A percentile compares a stretch with the other conserved stretches of the same genome.
These are phyloP conservation scores for Microbotryomycetes sp. DNA, from an alignment of 1,284 basidiomycete genomes.

Conservation along the genomic window DNA sequence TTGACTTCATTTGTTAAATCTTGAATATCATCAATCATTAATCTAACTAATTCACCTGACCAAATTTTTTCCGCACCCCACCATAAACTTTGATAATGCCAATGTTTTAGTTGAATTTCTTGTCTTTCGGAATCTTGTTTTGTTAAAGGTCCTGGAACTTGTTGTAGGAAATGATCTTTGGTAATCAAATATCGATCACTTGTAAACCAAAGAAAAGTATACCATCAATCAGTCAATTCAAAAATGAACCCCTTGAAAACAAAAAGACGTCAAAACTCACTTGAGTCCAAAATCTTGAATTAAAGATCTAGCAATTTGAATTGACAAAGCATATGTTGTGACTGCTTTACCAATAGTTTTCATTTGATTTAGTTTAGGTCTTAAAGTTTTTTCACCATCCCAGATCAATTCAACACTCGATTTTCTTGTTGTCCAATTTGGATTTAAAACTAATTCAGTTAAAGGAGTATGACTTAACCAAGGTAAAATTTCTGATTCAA, in stretches of 20 bases:
- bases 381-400: conserved; percentile 9
- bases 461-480: conserved; percentile 18
- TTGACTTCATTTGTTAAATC: neutral
- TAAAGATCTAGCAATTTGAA: conserved; percentile 31
- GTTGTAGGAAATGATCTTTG: conserved; percentile 1
- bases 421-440: neutral
- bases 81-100: conserved; percentile 30
- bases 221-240: no score
- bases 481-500: conserved; percentile 8
- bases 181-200: conserved; percentile 23
- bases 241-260: neutral
- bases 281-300: conserved; percentile 7
- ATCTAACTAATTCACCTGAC: conserved; percentile 32
- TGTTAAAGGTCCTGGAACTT: neutral
- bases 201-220: neutral
- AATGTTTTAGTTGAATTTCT: conserved; percentile 11
- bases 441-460: neutral
- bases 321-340: conserved; percentile 27
- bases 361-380: conserved; percentile 9
- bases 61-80: conserved; percentile 33
- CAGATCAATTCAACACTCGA: conserved; percentile 12
- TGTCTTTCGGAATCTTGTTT: neutral
- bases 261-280: conserved; percentile 14
- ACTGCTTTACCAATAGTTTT: conserved; percentile 9
- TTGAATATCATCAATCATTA: conserved; percentile 11